Evolutionary conservation across 345 rosid species (phyloP).

Genomic region (Fremontodendron californicum): DNA sequence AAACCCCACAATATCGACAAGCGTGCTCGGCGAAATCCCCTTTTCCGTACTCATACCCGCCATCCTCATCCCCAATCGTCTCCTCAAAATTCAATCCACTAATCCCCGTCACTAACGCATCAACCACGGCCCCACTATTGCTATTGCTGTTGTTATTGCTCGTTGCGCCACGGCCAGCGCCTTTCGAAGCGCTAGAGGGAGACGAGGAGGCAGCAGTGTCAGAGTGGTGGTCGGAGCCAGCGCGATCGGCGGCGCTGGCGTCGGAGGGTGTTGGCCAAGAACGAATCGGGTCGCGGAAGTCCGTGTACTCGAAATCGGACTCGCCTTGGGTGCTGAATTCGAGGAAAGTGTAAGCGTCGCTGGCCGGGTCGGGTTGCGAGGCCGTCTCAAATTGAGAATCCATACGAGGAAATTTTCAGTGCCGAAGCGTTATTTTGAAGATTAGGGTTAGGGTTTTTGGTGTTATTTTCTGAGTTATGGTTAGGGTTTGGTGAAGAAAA

Average conservation of each 20-base stretch:
- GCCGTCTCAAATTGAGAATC: constrained; percentile 87
- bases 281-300: constrained; percentile 66
- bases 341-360: constrained; percentile 87
- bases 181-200: constrained; percentile 38
- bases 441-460: constrained; percentile 29
- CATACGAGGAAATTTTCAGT: constrained; percentile 31
- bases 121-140: constrained; percentile 45
- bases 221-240: constrained; percentile 47
- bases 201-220: constrained; percentile 55
- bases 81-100: constrained; percentile 94
- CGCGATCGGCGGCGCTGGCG: constrained; percentile 45
- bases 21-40: constrained; percentile 90
- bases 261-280: constrained; percentile 97
- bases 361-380: constrained; percentile 86
- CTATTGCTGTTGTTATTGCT: constrained; percentile 32
- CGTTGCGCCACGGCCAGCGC: constrained; percentile 31
- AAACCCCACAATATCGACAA: constrained; percentile 92
- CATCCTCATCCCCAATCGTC: constrained; percentile 70
- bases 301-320: constrained; percentile 92
- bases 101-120: constrained; percentile 68
- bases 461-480: constrained; percentile 21
- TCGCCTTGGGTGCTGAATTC: constrained; percentile 98
- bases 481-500: constrained; percentile 16
- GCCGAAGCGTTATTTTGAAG: not conserved
- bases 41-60: constrained; percentile 67